Base-by-base conservation (phyloP, 768 basidiomycete species). In the Hypsizygus marmoreus region DNA sequence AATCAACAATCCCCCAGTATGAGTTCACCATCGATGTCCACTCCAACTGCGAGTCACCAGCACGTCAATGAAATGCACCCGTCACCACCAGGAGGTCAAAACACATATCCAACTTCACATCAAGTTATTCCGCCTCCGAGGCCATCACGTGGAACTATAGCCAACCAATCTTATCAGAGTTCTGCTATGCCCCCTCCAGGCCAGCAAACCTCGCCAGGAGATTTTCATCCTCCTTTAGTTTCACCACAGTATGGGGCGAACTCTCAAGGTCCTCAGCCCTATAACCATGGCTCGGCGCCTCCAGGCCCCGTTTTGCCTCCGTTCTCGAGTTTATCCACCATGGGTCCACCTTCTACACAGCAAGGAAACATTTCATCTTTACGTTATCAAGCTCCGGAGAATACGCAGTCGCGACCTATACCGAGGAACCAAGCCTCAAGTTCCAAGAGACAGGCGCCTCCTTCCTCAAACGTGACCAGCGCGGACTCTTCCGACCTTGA, bases 401-500 rank as follows among this genome's bases (percentile, higher is more conserved):
- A 54, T 43, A 57, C 67, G 4, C 71, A 69, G 42, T 59, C 61
- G 26, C 62, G 63, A 29, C 49, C 61, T 54, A 53, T 57, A 40
- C 28, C 68, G 40, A 66, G 67, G 58, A 68, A 64, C 52, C 67
- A 70, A 54, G 44, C 57, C 23, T 64, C 75, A 30, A 71, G 73
- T 22, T 67, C 78, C 45, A 89, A 88, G 65, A 74, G 87, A 53
- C 72, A 77, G 23, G 78, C 80, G 25, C 77, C 80, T 10, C 68
- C 76, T 3, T 75, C 81, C 11, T 88, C 88, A 2, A 82, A 80
- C 55, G 78, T 82, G 49, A 82, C 84, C 7, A 91, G 87, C 51
- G 82, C 86, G 9, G 83, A 91, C 64, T 90, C 90, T 1, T 88
- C 89, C 28, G 91, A 91, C 58, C 64, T 81, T n/a, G 91, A 92